These are phyloP conservation scores for Solanum tarapatanum DNA, from an alignment of 257 asterid genomes.

Conservation along the genomic window DNA sequence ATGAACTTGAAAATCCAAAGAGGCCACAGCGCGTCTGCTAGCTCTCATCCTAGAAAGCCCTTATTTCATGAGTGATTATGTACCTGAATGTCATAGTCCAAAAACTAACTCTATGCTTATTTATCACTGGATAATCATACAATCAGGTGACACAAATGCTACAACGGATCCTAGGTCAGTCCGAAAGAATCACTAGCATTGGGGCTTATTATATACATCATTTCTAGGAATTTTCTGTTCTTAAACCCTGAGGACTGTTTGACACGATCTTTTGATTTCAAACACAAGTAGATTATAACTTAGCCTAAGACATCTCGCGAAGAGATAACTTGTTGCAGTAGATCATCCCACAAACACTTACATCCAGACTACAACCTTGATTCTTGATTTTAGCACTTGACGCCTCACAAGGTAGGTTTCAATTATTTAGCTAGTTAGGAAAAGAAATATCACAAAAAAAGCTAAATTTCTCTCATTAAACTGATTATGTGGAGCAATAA, in stretches of 20 bases:
- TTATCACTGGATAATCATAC: background rate
- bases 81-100: background rate
- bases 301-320: background rate
- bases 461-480: background rate
- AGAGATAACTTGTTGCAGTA: background rate
- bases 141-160: background rate
- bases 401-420: background rate
- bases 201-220: background rate
- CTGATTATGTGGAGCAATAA: background rate
- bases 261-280: background rate
- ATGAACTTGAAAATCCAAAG: background rate
- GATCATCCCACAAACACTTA: background rate
- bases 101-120: background rate
- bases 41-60: background rate
- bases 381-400: background rate
- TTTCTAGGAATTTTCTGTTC: background rate
- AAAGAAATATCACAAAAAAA: background rate
- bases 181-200: background rate
- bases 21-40: background rate
- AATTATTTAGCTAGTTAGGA: background rate
- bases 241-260: background rate
- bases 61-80: background rate
- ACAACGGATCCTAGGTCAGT: background rate
- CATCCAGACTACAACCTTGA: background rate
- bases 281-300: background rate